Evolutionary conservation across 2,329 filamentous ascomycete species (phyloP), one percentile per base, ranked within the genome.

Genomic region (Aspergillus fischeri): DNA sequence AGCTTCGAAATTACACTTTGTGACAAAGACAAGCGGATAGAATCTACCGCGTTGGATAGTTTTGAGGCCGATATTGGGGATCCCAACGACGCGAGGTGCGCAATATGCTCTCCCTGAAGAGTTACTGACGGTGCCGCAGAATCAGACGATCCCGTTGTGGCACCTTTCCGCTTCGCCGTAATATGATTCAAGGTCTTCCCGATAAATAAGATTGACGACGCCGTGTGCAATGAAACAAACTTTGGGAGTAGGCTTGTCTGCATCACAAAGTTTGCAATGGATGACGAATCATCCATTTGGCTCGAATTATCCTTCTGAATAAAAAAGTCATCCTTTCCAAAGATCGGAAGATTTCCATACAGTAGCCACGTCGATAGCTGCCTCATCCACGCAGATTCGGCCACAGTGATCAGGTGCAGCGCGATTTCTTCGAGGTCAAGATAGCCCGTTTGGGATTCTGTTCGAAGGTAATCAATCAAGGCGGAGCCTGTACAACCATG

Each of bases 291-390:
- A 10, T 78, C 73, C 11, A 76, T 70, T 8, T 77, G 69, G 62
- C 73, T 67, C 54, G 70, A 61, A 25, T 64, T 35, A 58, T 77
- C 70, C 51, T 80, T 68, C 38, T 83, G 82, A 32, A 97, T 85
- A 70, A 96, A 96, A 71, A 97, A 97, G 73, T 97, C 93, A n/a
- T 84, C 81, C 4, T 81, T 83, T 2, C 91, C 91, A 70, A 90
- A 87, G 14, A 82, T 83, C 0, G 93, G 92, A 56, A 96, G 76
- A 52, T 89, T 86, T 4, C 94, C 94, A 71, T 96, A 95, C 14
- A 97, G 76, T 8, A 97, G 82, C 93, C 93, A 99, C 27, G 90
- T 89, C 3, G 91, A 90, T 10, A 95, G 81, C 69, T 96, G 92
- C 72, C 91, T 90, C 68, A 97, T 78, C 94, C 94, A 99, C 8